Evolutionary conservation across 192 early-diverging fungal genomes (phyloP), one percentile per base, ranked within the genome.

Genomic region (Diversispora epigaea): DNA sequence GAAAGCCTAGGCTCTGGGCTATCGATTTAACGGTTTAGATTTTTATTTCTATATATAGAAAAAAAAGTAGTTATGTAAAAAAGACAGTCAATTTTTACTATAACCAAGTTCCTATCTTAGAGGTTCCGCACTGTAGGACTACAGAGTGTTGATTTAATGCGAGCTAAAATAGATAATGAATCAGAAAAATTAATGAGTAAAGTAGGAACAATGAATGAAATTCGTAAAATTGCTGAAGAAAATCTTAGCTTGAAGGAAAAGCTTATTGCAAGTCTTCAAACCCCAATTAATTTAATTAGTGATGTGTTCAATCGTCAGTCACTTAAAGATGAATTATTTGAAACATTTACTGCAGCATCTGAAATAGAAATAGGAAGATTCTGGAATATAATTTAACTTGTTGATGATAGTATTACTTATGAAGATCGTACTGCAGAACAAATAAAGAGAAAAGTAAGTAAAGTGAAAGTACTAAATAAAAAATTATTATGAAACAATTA

Each of bases 321-420:
- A 21, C n/a, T 58, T n/a, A 58, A 58, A 58, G 56, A 58, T n/a
- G 0, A 58, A 22, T 21, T 5, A 22, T 58, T 58, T n/a, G n/a
- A 58, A 58, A 58, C 56, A 58, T 58, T 58, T 58, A 22, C 17
- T 58, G 56, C 56, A n/a, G 56, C 56, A 58, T 22, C 56, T 21
- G 56, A 58, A 4, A 58, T 8, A 58, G 56, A 58, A 58, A n/a
- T 58, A 58, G 56, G 22, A 21, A 58, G 0, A 8, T 58, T 58
- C 21, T 22, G 3, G 14, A 3, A 58, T 21, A 22, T 21, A 4
- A 58, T 58, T 58, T 58, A 21, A 21, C 7, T 58, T 58, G 56
- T 58, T 9, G 56, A 58, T 58, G 3, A 58, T 22, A 58, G 7
- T 22, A n/a, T 58, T 58, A 58, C 56, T 58, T 8, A n/a, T n/a